Evolutionary conservation across 768 basidiomycete genomes (phyloP).

Genomic region (Baorangia bicolor): DNA sequence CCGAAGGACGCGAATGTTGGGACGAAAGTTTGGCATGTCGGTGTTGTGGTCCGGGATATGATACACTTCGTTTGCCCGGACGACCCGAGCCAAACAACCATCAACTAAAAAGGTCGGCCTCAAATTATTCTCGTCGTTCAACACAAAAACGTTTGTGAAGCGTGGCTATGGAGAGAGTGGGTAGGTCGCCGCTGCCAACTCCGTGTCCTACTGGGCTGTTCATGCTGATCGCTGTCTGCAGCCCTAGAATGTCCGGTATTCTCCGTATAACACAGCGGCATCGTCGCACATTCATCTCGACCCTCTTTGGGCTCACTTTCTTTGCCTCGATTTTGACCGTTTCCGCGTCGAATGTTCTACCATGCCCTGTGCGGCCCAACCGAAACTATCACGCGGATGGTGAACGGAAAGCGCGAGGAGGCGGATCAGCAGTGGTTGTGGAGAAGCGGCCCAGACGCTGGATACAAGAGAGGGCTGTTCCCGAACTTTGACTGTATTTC

Average conservation of each 20-base stretch:
- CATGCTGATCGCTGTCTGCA: constrained; percentile 51
- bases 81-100: constrained; percentile 20
- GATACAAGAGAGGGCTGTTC: constrained; percentile 67
- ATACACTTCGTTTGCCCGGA: no score
- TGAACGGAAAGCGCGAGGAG: constrained; percentile 31
- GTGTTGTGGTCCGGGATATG: background rate
- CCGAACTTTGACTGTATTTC: constrained; percentile 13
- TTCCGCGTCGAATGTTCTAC: constrained; percentile 73
- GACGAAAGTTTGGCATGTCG: constrained; percentile 30
- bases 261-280: constrained; percentile 55
- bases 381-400: constrained; percentile 60
- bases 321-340: constrained; percentile 77
- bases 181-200: constrained; percentile 10
- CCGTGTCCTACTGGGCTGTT: background rate
- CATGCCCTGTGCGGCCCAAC: constrained; percentile 71
- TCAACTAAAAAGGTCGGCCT: constrained; percentile 13
- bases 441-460: constrained; percentile 71
- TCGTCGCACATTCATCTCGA: constrained; percentile 71
- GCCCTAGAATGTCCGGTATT: constrained; percentile 57
- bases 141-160: background rate
- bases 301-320: constrained; percentile 80
- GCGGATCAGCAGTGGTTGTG: constrained; percentile 39
- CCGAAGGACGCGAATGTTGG: constrained; percentile 58
- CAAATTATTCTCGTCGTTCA: background rate
- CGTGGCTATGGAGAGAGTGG: constrained; percentile 25